Evolutionary conservation across 2,329 filamentous ascomycete genomes (phyloP).

Genomic region (Lasiodiplodia hormozganensis): DNA sequence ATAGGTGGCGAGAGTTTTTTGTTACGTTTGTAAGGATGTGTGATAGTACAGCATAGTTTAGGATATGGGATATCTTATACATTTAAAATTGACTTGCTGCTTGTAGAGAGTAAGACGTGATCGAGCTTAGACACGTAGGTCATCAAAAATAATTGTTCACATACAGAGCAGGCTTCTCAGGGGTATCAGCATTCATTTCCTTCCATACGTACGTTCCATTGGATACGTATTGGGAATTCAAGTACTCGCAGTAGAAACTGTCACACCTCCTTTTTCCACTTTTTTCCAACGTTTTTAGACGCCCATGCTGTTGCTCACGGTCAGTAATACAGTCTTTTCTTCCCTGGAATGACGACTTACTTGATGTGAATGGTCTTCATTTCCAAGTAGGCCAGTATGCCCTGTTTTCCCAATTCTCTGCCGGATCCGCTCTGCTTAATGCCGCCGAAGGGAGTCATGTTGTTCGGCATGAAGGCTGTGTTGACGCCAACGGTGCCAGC

Average conservation of each 20-base stretch:
- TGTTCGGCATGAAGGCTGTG: conserved; percentile 33
- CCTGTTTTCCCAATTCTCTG: conserved; percentile 39
- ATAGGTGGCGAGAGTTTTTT: neutral
- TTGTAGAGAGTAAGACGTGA: too few relatives aligned
- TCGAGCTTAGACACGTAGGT: too few relatives aligned
- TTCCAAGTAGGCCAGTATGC: conserved; percentile 44
- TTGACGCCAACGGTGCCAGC: conserved; percentile 45
- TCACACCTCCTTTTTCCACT: neutral
- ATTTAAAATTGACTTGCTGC: neutral
- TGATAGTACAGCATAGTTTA: conserved; percentile 4
- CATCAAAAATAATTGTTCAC: too few relatives aligned
- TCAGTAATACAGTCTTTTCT: neutral
- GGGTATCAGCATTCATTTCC: too few relatives aligned
- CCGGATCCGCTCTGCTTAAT: conserved; percentile 43
- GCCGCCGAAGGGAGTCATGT: conserved; percentile 42
- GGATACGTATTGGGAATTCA: too few relatives aligned
- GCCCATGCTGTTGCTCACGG: neutral
- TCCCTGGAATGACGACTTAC: neutral
- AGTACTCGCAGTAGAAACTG: too few relatives aligned
- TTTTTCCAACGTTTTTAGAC: neutral
- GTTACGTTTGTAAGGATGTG: neutral
- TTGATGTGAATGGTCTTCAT: conserved; percentile 43
- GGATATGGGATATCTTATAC: neutral
- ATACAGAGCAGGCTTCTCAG: too few relatives aligned
- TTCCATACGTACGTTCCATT: too few relatives aligned